Evolutionary conservation across 2,329 filamentous ascomycete species (phyloP).

Genomic region (Leptographium galeiforme): DNA sequence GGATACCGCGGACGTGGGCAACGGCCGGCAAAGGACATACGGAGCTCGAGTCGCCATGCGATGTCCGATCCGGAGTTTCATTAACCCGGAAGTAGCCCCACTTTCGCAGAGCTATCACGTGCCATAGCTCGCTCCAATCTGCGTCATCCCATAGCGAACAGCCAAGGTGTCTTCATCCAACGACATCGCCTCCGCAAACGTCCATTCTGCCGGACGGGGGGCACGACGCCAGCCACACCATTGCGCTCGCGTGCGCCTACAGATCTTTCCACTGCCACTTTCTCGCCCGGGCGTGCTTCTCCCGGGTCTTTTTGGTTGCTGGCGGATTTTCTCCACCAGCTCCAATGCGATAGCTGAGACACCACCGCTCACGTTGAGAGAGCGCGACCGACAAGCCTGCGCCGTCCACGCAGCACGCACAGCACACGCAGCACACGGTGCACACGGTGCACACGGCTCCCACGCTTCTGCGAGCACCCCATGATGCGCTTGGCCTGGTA

Average conservation of each 20-base stretch:
- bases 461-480: slow-evolving; percentile 5
- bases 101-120: background rate
- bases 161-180: slow-evolving; percentile 4
- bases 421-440: too few relatives aligned
- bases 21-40: too few relatives aligned
- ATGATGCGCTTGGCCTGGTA: slow-evolving; percentile 49
- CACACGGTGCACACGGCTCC: background rate
- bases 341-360: background rate
- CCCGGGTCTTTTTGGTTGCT: too few relatives aligned
- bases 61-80: too few relatives aligned
- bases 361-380: background rate
- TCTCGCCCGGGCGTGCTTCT: background rate
- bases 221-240: background rate
- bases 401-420: background rate
- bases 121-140: background rate
- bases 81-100: background rate
- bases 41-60: too few relatives aligned
- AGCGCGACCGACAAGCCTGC: background rate
- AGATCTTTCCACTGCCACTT: background rate
- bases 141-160: slow-evolving; percentile 2
- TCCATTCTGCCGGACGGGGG: background rate
- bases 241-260: background rate
- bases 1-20: too few relatives aligned
- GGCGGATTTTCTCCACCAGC: background rate
- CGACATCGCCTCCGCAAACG: background rate